A percentile compares a stretch with the other conserved stretches of the same genome.
Evolutionary conservation across 208 protist species (phyloP).

Genomic region (Trypanosomatidae sp.): DNA sequence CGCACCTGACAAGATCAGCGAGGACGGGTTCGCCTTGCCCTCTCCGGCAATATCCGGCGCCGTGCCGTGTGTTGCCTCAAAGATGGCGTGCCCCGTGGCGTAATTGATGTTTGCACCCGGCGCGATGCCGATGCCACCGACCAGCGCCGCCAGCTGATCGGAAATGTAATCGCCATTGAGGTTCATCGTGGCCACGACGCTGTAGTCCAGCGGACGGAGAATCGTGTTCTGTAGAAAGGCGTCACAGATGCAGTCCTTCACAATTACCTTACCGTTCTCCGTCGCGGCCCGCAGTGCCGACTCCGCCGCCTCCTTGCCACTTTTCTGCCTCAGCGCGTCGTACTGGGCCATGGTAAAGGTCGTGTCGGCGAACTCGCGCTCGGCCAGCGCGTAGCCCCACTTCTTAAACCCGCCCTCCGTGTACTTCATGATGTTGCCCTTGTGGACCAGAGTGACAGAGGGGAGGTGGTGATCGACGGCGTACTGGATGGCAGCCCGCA

Average conservation of each 20-base stretch:
- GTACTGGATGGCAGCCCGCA: constrained; percentile 46
- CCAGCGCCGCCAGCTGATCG: constrained; percentile 59
- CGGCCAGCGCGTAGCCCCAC: constrained; percentile 49
- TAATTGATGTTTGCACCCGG: constrained; percentile 68
- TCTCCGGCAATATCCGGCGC: constrained; percentile 54
- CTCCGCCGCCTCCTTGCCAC: constrained; percentile 38
- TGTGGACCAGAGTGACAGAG: constrained; percentile 56
- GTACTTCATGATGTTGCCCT: constrained; percentile 69
- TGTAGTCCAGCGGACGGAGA: constrained; percentile 42
- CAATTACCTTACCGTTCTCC: constrained; percentile 39
- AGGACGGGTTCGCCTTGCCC: constrained; percentile 47
- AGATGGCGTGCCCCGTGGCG: constrained; percentile 45
- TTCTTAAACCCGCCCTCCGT: constrained; percentile 52
- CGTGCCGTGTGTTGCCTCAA: constrained; percentile 59
- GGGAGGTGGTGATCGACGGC: constrained; percentile 43
- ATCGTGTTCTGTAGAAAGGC: constrained; percentile 58
- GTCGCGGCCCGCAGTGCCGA: constrained; percentile 26
- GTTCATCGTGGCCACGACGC: constrained; percentile 52
- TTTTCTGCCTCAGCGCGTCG: too few relatives aligned
- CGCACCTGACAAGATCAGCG: constrained; percentile 44
- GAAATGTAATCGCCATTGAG: constrained; percentile 63
- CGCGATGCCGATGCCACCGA: constrained; percentile 73
- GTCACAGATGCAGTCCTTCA: constrained; percentile 61
- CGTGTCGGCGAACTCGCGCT: constrained; percentile 31
- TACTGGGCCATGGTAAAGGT: constrained; percentile 41